Evolutionary conservation across 2,329 filamentous ascomycete genomes (phyloP), one percentile per base, ranked within the genome.

Genomic region (Trichoderma atroviride): DNA sequence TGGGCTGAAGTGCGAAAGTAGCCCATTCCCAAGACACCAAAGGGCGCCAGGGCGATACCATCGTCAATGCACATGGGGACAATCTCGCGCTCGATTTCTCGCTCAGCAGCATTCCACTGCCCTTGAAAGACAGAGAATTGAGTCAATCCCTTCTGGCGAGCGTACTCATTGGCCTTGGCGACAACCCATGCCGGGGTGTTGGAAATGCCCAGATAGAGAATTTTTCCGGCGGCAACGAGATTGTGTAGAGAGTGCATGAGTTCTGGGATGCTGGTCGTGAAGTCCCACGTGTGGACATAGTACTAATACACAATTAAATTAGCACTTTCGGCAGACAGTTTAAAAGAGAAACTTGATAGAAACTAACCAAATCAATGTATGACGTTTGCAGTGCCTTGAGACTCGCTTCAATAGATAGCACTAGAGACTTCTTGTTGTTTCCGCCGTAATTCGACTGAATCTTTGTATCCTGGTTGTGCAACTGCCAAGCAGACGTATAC

Each of bases 21-120:
- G 11, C 82, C 81, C 83, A 71, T 80, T 16, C 82, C 81, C n/a
- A 85, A 73, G 5, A 67, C 61, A 19, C 62, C 68, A 52, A 59
- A 82, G 76, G 69, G 83, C 81, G 85, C 84, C 86, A 87, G 68
- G 13, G 78, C 86, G 85, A 77, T 78, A 1, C 74, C 77, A 9
- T 77, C 74, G n/a, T 75, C 71, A 1, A 72, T 62, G n/a, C 74
- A 74, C 77, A 79, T 79, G 9, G 76, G 77, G 9, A 79, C 73
- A 55, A 79, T 74, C 3, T 79, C 78, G 0, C 73, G 71, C 27
- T 79, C 77, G 37, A 79, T 74, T 31, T 78, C 77, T 1, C 77
- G 62, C 4, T 37, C 33, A 1, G 72, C 67, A 1, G 72, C 74
- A 10, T 73, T 76, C 75, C 75, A 78, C 13, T 72, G 70, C 11